A percentile compares a stretch with the other conserved stretches of the same genome.
Evolutionary conservation across 2,329 filamentous ascomycete genomes (phyloP).

Genomic region (Septoria linicola): DNA sequence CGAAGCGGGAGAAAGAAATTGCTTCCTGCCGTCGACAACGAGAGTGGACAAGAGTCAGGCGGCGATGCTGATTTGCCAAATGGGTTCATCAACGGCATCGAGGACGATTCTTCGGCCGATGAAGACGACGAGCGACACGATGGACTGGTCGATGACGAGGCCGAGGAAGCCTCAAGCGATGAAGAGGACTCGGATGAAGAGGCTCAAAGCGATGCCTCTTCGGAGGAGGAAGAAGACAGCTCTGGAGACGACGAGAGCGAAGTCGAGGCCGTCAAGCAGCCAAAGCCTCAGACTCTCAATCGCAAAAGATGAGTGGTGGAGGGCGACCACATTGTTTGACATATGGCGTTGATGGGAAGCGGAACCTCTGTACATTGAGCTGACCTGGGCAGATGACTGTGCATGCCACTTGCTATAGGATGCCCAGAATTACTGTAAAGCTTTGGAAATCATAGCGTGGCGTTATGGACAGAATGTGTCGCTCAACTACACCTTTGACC

Average conservation of each 20-base stretch:
- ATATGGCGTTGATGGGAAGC: slow-evolving; percentile 1
- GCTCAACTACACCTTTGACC: neutral
- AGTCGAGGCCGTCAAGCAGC: slow-evolving; percentile 22
- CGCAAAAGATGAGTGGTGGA: slow-evolving; percentile 20
- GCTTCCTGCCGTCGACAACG: slow-evolving; percentile 13
- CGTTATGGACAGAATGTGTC: neutral
- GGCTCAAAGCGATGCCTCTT: slow-evolving; percentile 14
- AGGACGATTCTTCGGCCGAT: slow-evolving; percentile 23
- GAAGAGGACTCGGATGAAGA: slow-evolving; percentile 21
- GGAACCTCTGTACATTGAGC: neutral
- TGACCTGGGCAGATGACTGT: slow-evolving; percentile 15
- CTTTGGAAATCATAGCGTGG: slow-evolving; percentile 12
- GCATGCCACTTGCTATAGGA: slow-evolving; percentile 13
- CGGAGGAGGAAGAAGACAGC: slow-evolving; percentile 45
- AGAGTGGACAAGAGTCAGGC: slow-evolving; percentile 21
- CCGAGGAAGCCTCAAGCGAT: slow-evolving; percentile 50
- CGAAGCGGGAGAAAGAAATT: slow-evolving; percentile 1
- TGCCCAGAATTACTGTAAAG: slow-evolving; percentile 6
- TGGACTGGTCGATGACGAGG: slow-evolving; percentile 53
- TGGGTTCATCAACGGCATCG: slow-evolving; percentile 20
- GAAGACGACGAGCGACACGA: slow-evolving; percentile 34
- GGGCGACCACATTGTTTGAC: neutral
- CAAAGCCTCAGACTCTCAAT: slow-evolving; percentile 24
- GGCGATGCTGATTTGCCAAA: slow-evolving; percentile 17
- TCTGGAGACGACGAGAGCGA: slow-evolving; percentile 43